These are phyloP conservation scores for Fraxinus floribunda DNA, from an alignment of 305 asterid genomes.

Conservation along the genomic window DNA sequence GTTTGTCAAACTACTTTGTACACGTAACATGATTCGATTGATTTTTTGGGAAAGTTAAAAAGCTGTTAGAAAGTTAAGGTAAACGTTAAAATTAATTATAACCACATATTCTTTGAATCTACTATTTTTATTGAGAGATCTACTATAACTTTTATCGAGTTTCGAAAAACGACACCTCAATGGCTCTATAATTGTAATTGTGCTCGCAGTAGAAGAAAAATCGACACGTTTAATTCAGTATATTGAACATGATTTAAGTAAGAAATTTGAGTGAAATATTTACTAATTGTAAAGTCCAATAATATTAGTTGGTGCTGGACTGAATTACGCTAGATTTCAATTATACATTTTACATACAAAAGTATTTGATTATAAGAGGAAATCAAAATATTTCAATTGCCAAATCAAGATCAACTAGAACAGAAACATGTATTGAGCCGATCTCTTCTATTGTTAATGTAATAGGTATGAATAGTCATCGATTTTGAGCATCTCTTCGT, in stretches of 20 bases:
- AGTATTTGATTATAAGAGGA: neutral
- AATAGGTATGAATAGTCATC: neutral
- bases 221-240: neutral
- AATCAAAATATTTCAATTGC: neutral
- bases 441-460: neutral
- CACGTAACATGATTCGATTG: no score
- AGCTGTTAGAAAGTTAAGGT: neutral
- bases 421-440: neutral
- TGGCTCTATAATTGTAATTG: no score
- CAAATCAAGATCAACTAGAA: neutral
- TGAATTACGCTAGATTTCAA: neutral
- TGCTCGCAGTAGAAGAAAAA: neutral
- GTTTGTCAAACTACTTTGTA: no score
- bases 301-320: neutral
- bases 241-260: no score
- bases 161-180: neutral
- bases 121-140: no score
- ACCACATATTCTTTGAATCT: no score
- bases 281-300: no score
- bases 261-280: no score
- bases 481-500: neutral
- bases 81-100: no score
- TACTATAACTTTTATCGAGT: no score
- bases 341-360: neutral
- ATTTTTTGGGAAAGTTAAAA: neutral